phyloP scores from a whole-genome alignment of 768 basidiomycete genomes.

The Naganishia vaughanmartiniae region DNA sequence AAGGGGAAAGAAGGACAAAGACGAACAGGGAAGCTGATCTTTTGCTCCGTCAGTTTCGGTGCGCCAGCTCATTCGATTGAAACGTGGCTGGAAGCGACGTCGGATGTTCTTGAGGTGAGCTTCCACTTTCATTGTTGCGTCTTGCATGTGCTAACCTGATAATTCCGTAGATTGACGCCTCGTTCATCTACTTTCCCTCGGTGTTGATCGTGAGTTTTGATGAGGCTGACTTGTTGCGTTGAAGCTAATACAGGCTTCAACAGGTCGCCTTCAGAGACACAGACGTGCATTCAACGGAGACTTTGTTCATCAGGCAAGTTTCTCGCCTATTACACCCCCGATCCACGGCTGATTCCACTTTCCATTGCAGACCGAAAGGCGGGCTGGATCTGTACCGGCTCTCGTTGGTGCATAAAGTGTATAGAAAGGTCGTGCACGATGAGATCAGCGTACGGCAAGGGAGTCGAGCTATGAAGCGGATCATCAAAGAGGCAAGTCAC shows the following conservation, averaged over 20 bases:
- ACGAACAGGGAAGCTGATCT: not conserved
- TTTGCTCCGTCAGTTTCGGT: conserved; percentile 35
- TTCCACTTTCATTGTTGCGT: conserved; percentile 6
- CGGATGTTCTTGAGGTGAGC: conserved; percentile 39
- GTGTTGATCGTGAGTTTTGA: conserved; percentile 38
- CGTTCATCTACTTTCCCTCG: conserved; percentile 49
- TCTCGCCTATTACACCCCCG: not conserved
- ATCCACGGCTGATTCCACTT: not conserved
- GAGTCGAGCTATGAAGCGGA: conserved; percentile 39
- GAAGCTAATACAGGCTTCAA: conserved; percentile 14
- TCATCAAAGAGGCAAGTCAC: conserved; percentile 35
- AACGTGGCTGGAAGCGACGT: conserved; percentile 45
- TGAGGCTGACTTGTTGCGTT: no score
- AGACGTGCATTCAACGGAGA: conserved; percentile 47
- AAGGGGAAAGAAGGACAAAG: not conserved
- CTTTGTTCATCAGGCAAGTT: conserved; percentile 40
- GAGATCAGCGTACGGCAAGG: conserved; percentile 46
- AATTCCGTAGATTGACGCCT: conserved; percentile 39
- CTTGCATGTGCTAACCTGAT: not conserved
- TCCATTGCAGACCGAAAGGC: conserved; percentile 28
- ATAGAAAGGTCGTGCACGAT: conserved; percentile 46
- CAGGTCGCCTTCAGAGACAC: conserved; percentile 42
- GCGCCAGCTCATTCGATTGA: conserved; percentile 48
- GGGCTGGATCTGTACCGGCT: conserved; percentile 47
- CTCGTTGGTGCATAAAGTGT: conserved; percentile 45